Conservation (phyloP, 2,329 filamentous ascomycete genomes). For the Diaporthe amygdali region DNA sequence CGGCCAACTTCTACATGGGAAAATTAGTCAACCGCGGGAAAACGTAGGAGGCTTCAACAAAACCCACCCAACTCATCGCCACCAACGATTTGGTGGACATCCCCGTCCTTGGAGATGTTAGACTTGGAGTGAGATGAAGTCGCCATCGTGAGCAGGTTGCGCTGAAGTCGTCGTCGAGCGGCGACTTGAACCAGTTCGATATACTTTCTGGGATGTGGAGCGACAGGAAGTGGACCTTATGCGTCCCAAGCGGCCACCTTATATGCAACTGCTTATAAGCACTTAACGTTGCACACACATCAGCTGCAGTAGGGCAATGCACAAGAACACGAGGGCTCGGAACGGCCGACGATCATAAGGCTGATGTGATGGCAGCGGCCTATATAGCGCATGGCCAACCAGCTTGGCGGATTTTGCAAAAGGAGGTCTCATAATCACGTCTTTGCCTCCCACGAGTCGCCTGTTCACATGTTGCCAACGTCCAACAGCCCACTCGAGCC, state of each 20-base stretch:
- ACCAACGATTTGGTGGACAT: background rate
- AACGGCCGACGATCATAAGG: background rate
- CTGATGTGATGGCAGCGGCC: background rate
- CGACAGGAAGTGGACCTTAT: background rate
- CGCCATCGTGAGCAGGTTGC: background rate
- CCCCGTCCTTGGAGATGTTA: constrained; percentile 1
- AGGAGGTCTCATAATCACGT: background rate
- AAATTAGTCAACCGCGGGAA: background rate
- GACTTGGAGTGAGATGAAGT: background rate
- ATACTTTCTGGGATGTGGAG: background rate
- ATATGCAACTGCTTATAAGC: background rate
- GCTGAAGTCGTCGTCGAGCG: background rate
- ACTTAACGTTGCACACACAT: background rate
- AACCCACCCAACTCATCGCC: background rate
- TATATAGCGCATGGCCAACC: constrained; percentile 6
- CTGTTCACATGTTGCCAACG: background rate
- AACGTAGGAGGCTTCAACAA: background rate
- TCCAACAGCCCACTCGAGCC: background rate
- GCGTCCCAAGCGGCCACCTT: constrained; percentile 1
- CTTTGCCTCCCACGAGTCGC: background rate
- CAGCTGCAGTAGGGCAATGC: background rate
- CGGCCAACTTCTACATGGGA: background rate
- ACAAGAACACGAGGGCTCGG: background rate
- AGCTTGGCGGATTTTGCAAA: constrained; percentile 6
- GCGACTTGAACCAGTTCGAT: background rate